phyloP scores from a whole-genome alignment of 2,329 filamentous ascomycete species.

The Hymenoscyphus infarciens region DNA sequence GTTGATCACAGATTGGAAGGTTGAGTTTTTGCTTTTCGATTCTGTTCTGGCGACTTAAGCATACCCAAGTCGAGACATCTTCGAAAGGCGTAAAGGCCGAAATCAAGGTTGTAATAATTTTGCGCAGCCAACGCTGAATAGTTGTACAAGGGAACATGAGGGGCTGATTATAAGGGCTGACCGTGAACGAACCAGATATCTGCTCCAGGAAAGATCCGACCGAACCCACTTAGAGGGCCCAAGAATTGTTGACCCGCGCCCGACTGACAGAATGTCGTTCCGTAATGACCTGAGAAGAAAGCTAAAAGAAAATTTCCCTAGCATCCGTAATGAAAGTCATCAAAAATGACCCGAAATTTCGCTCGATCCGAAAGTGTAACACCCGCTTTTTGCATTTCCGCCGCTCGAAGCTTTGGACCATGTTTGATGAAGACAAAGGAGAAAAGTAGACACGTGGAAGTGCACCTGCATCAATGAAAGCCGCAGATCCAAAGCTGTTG shows the following conservation, averaged over 20 bases:
- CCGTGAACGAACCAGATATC: conserved; percentile 33
- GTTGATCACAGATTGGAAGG: conserved; percentile 31
- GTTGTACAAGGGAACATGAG: conserved; percentile 37
- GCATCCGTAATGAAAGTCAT: conserved; percentile 31
- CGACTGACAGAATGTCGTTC: conserved; percentile 35
- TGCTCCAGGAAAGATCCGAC: conserved; percentile 33
- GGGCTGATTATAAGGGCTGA: conserved; percentile 35
- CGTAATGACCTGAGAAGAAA: conserved; percentile 33
- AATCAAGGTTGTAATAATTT: conserved; percentile 27
- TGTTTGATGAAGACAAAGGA: conserved; percentile 34
- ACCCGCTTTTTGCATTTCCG: conserved; percentile 35
- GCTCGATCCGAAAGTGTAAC: conserved; percentile 33
- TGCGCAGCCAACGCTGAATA: conserved; percentile 36
- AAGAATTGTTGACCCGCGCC: conserved; percentile 31
- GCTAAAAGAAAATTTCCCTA: conserved; percentile 34
- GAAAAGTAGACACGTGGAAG: conserved; percentile 33
- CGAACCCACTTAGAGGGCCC: conserved; percentile 25
- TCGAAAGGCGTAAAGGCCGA: conserved; percentile 32
- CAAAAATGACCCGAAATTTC: conserved; percentile 30
- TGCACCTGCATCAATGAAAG: conserved; percentile 37
- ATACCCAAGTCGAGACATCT: conserved; percentile 33
- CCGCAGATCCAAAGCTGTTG: conserved; percentile 36
- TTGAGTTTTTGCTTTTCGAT: conserved; percentile 34
- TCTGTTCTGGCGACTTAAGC: conserved; percentile 36
- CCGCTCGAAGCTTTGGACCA: conserved; percentile 36